Percentiles rank a stretch among this genome's conserved stretches.
These are phyloP conservation scores for Blepharisma japonicum DNA, from an alignment of 73 alveolate species.

Conservation along the genomic window DNA sequence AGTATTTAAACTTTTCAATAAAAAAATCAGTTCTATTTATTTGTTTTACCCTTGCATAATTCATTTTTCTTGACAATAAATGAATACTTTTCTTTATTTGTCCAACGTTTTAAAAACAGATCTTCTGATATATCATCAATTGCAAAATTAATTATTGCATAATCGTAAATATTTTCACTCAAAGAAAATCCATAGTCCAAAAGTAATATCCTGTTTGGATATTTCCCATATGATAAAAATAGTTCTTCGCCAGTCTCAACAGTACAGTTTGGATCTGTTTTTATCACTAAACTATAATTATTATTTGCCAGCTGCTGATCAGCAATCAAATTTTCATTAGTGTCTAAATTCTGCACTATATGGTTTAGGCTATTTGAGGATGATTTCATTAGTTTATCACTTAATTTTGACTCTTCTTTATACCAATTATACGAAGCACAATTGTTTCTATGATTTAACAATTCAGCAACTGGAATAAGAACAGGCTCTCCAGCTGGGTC, in stretches of 20 bases:
- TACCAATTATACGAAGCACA: not conserved
- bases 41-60: not conserved
- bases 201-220: not conserved
- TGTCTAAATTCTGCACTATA: not conserved
- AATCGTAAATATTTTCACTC: not conserved
- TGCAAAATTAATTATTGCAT: not conserved
- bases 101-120: not conserved
- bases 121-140: not conserved
- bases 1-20: not conserved
- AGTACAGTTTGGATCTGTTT: not conserved
- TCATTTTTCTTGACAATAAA: not conserved
- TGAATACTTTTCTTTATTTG: not conserved
- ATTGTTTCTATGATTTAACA: slow-evolving; percentile 7
- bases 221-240: slow-evolving; percentile 9
- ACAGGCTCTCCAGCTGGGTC: not conserved
- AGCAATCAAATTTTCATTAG: not conserved
- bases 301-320: not conserved
- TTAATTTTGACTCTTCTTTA: slow-evolving; percentile 2
- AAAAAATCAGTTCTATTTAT: not conserved
- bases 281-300: not conserved
- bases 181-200: slow-evolving; percentile 16
- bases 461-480: slow-evolving; percentile 28
- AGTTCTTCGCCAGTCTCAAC: slow-evolving; percentile 4
- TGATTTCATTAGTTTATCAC: not conserved
- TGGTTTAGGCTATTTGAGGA: not conserved